Percentiles rank a stretch among this genome's conserved stretches.
Evolutionary conservation across 1,139 yeast genomes (phyloP).

Genomic region (Diutina scorzettiae): DNA sequence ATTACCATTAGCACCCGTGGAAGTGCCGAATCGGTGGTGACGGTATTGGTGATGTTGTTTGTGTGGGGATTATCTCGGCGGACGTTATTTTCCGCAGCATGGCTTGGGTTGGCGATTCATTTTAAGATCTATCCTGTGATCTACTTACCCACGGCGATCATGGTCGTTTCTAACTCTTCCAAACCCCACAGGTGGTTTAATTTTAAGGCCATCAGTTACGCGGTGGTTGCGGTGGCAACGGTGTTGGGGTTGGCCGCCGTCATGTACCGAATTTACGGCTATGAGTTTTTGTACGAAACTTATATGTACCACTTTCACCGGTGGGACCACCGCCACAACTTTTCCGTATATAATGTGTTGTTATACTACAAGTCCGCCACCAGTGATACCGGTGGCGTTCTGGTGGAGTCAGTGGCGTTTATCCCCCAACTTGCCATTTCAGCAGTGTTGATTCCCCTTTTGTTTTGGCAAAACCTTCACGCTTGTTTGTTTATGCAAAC

Average conservation of each 20-base stretch:
- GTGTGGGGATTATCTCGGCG: slow-evolving; percentile 32
- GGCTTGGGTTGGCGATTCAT: slow-evolving; percentile 73
- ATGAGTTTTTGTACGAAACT: slow-evolving; percentile 66
- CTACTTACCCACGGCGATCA: slow-evolving; percentile 48
- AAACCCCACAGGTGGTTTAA: slow-evolving; percentile 27
- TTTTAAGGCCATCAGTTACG: slow-evolving; percentile 32
- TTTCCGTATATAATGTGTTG: slow-evolving; percentile 72
- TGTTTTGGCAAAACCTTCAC: slow-evolving; percentile 37
- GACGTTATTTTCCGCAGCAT: slow-evolving; percentile 39
- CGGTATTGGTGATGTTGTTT: slow-evolving; percentile 60
- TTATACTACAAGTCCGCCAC: slow-evolving; percentile 53
- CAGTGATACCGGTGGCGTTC: not conserved
- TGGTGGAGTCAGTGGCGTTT: slow-evolving; percentile 48
- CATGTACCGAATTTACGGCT: slow-evolving; percentile 63
- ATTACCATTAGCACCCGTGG: slow-evolving; percentile 89
- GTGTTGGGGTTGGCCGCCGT: slow-evolving; percentile 33
- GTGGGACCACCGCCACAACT: slow-evolving; percentile 89
- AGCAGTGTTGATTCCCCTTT: slow-evolving; percentile 47
- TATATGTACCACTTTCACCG: slow-evolving; percentile 75
- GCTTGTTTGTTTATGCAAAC: slow-evolving; percentile 79
- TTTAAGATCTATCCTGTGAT: slow-evolving; percentile 87
- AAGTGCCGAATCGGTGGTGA: slow-evolving; percentile 80
- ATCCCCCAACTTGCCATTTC: slow-evolving; percentile 67
- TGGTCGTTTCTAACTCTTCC: slow-evolving; percentile 15
- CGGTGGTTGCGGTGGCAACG: slow-evolving; percentile 26